Percentiles rank a stretch among this genome's conserved stretches.
phyloP scores from a whole-genome alignment of 331 rosid genomes.

The Telfairia occidentalis region DNA sequence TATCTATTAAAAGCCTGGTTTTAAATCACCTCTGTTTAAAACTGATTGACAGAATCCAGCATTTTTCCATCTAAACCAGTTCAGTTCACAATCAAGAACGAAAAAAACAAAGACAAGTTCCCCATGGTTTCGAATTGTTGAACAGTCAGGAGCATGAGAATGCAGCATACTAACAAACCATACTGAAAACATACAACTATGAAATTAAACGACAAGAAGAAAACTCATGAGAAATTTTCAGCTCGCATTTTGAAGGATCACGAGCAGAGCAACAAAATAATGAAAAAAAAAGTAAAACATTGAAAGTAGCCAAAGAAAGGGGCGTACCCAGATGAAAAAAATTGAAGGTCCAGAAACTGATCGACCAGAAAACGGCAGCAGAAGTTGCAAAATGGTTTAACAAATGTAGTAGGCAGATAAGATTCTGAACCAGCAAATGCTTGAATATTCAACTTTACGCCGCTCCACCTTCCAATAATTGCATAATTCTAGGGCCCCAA shows the following conservation, averaged over 20 bases:
- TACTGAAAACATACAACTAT: neutral
- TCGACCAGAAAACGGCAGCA: neutral
- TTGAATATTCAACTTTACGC: conserved; percentile 8
- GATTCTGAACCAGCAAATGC: conserved; percentile 16
- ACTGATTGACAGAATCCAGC: neutral
- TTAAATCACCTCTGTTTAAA: neutral
- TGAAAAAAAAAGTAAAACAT: neutral
- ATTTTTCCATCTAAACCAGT: neutral
- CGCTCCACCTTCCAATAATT: conserved; percentile 19
- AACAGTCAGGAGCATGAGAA: neutral
- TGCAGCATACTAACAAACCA: neutral
- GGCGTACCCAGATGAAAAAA: conserved; percentile 5
- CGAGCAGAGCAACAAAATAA: neutral
- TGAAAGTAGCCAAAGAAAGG: neutral
- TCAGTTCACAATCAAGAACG: neutral
- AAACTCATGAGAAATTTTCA: neutral
- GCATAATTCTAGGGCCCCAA: conserved; percentile 4
- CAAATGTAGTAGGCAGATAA: conserved; percentile 17
- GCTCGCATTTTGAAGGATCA: neutral
- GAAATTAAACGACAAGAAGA: neutral
- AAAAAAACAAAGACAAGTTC: neutral
- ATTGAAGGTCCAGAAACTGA: neutral
- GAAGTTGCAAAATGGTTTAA: neutral
- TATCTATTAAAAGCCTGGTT: neutral
- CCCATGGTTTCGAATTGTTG: neutral